Base-by-base conservation (phyloP, 331 rosid species). In the Rhamnella rubrinervis region DNA sequence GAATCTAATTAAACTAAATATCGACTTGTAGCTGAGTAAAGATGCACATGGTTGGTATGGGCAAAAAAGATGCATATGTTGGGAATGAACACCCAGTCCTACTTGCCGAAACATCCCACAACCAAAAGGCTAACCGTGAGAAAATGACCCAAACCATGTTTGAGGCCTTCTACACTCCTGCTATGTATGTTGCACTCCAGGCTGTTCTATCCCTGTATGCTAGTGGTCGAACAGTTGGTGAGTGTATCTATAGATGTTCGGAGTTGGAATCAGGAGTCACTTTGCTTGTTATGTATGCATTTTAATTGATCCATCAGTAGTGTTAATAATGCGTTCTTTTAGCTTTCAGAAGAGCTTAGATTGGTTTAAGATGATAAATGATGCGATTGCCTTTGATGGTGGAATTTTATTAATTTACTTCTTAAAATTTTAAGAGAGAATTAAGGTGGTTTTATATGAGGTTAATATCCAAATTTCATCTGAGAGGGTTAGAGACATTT, bases 61-160 rank as follows among this genome's bases (percentile, higher is more conserved):
- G 96, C 73, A 93, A 90, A 65, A 90, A 90, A 73, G 96, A 89
- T 76, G 96, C 96, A 41, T 89, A 89, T 44, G 96, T 89, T 55
- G 96, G 96, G 40, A 93, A 90, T 67, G 96, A 90, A 70, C 93
- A 90, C 73, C 96, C 93, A 7, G 91, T 90, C 65, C 78, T 90
- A 31, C 93, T 90, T 68, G 87, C 93, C 9, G 93, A 87, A 76
- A 93, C 96, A 56, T 93, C 96, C 74, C 91, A 87, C 47, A 90
- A 90, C 74, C 96, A 93, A 49, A 90, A 90, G 85, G 96, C 96
- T 44, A 90, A 90, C 47, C 93, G 93, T 65, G 96, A 90, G 83
- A 90, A 90, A 68, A 90, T 90, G 96, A 89, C 93, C 55, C 96
- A 89, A 80, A 87, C 87, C 67, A 89, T 87, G 96, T 89, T 89